Evolutionary conservation across 1,139 yeast species (phyloP).

Genomic region (Candida tunisiensis): DNA sequence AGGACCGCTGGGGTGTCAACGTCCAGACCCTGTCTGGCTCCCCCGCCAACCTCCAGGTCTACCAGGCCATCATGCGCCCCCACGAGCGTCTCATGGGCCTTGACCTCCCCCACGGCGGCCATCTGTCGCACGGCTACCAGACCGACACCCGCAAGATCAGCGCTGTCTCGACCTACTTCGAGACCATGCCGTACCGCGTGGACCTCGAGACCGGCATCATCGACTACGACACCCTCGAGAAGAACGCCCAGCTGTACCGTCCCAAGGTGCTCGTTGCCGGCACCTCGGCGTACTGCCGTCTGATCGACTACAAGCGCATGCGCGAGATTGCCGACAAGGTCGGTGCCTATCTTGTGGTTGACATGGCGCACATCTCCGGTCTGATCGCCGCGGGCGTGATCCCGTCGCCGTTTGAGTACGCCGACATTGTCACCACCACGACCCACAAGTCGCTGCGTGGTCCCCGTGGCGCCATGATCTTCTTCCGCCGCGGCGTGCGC

Average conservation of each 20-base stretch:
- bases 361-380: conserved; percentile 97
- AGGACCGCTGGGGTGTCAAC: conserved; percentile 87
- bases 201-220: conserved; percentile 74
- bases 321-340: conserved; percentile 80
- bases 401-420: conserved; percentile 82
- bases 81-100: conserved; percentile 94
- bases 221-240: conserved; percentile 78
- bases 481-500: conserved; percentile 83
- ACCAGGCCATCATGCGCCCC: conserved; percentile 79
- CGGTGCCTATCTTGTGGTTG: conserved; percentile 81
- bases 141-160: conserved; percentile 79
- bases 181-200: conserved; percentile 92
- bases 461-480: conserved; percentile 98
- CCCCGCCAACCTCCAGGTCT: conserved; percentile 89
- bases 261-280: conserved; percentile 95
- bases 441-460: conserved; percentile 96
- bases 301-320: conserved; percentile 83
- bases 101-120: conserved; percentile 96
- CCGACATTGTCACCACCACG: conserved; percentile 93
- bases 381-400: conserved; percentile 86
- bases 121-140: conserved; percentile 91
- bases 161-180: conserved; percentile 82
- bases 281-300: conserved; percentile 88
- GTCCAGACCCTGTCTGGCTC: conserved; percentile 93
- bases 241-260: conserved; percentile 73